These are phyloP conservation scores for Fistulifera pelliculosa DNA, from an alignment of 108 stramenopile genomes.

Conservation along the genomic window DNA sequence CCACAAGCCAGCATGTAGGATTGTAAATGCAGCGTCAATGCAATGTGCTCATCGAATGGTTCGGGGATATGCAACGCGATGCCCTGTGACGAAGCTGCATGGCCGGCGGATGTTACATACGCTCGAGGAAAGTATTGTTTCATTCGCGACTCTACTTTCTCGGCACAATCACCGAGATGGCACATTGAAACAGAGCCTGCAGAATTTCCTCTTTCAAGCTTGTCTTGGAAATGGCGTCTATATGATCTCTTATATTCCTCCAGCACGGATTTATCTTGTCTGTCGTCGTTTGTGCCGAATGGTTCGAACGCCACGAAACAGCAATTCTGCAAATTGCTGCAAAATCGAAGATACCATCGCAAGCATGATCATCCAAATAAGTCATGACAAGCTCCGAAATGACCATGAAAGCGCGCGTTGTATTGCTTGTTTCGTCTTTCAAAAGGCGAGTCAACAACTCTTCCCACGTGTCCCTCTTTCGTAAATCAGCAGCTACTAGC, in stretches of 20 bases:
- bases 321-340: slow-evolving; percentile 13
- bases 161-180: neutral
- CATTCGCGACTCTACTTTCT: neutral
- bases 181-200: neutral
- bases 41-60: slow-evolving; percentile 76
- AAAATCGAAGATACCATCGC: slow-evolving; percentile 22
- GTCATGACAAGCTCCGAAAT: slow-evolving; percentile 67
- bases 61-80: slow-evolving; percentile 24
- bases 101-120: neutral
- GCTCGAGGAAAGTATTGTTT: neutral
- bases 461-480: neutral
- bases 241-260: slow-evolving; percentile 46
- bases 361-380: slow-evolving; percentile 34
- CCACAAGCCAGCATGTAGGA: slow-evolving; percentile 43
- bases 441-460: neutral
- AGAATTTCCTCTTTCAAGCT: slow-evolving; percentile 36
- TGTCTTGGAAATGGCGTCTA: slow-evolving; percentile 35
- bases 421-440: slow-evolving; percentile 5
- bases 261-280: slow-evolving; percentile 19
- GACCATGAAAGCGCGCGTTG: slow-evolving; percentile 31
- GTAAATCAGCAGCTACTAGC: slow-evolving; percentile 8
- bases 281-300: slow-evolving; percentile 2
- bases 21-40: slow-evolving; percentile 42
- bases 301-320: slow-evolving; percentile 52
- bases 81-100: neutral